These are phyloP conservation scores for Erodium moschatum DNA, from an alignment of 441 rosid species.

Conservation along the genomic window DNA sequence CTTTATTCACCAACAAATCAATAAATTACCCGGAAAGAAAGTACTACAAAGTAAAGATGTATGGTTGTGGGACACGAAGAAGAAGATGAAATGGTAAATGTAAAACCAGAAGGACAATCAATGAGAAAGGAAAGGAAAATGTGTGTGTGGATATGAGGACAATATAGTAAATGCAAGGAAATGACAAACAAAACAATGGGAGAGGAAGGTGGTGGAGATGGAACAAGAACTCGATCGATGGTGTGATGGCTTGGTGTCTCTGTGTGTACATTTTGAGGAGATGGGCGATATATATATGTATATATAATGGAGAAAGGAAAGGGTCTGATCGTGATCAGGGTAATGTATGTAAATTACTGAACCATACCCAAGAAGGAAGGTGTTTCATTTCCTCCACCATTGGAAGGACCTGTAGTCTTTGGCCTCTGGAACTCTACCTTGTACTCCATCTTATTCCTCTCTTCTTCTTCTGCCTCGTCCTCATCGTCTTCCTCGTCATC, in stretches of 20 bases:
- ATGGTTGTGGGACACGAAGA: not conserved
- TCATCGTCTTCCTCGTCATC: conserved; percentile 25
- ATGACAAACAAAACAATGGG: too few relatives aligned
- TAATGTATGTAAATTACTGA: conserved; percentile 26
- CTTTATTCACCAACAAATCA: conserved; percentile 29
- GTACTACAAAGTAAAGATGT: too few relatives aligned
- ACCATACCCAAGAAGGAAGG: conserved; percentile 62
- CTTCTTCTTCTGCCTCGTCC: conserved; percentile 42
- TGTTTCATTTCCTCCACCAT: conserved; percentile 54
- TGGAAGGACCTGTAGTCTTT: conserved; percentile 23
- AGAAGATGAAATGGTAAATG: not conserved
- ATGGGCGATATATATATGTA: too few relatives aligned
- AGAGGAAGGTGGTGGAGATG: too few relatives aligned
- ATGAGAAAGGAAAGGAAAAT: too few relatives aligned
- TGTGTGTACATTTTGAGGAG: too few relatives aligned
- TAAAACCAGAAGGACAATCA: not conserved
- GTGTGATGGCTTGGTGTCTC: too few relatives aligned
- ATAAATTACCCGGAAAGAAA: conserved; percentile 17
- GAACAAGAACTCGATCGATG: too few relatives aligned
- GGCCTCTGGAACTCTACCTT: conserved; percentile 56
- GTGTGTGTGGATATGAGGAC: not conserved
- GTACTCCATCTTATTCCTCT: conserved; percentile 41
- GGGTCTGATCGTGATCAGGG: too few relatives aligned
- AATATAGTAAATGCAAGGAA: too few relatives aligned
- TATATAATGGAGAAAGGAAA: too few relatives aligned